These are phyloP conservation scores for Eragrostis curvula DNA, from an alignment of 176 grass and related monocot species.

Conservation along the genomic window DNA sequence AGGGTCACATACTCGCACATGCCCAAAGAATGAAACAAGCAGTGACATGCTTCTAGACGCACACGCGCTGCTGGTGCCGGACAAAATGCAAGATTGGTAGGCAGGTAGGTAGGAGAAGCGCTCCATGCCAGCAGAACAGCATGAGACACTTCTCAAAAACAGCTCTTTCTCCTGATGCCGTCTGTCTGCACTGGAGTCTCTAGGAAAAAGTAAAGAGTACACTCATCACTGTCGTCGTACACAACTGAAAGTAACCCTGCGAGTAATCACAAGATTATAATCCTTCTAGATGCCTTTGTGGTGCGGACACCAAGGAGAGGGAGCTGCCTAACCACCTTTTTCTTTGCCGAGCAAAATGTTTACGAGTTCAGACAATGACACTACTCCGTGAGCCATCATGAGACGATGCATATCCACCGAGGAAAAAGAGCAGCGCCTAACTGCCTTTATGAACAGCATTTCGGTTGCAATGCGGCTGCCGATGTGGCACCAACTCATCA, in stretches of 20 bases:
- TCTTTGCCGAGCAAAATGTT: not conserved
- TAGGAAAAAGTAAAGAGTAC: not conserved
- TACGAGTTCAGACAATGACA: slow-evolving; percentile 12
- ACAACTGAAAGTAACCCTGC: not conserved
- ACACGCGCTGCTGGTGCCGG: not conserved
- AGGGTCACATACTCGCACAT: slow-evolving; percentile 8
- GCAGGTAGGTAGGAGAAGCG: slow-evolving; percentile 15
- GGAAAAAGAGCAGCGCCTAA: not conserved
- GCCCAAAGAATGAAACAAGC: not conserved
- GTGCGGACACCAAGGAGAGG: not conserved
- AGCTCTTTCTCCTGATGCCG: not conserved
- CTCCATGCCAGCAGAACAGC: slow-evolving; percentile 12
- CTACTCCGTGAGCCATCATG: not conserved
- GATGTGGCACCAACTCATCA: slow-evolving; percentile 8
- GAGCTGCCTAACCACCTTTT: slow-evolving; percentile 23
- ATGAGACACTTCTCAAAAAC: not conserved
- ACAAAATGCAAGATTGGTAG: slow-evolving; percentile 17
- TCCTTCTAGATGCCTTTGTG: slow-evolving; percentile 49
- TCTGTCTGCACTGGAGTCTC: not conserved
- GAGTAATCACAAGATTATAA: not conserved
- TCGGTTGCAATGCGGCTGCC: slow-evolving; percentile 8
- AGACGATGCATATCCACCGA: slow-evolving; percentile 2
- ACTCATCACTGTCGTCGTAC: not conserved
- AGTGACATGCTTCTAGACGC: slow-evolving; percentile 7
- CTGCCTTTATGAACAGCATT: not conserved